Conservation (phyloP, 1,284 basidiomycete genomes). For the Pterulicium gracile region DNA sequence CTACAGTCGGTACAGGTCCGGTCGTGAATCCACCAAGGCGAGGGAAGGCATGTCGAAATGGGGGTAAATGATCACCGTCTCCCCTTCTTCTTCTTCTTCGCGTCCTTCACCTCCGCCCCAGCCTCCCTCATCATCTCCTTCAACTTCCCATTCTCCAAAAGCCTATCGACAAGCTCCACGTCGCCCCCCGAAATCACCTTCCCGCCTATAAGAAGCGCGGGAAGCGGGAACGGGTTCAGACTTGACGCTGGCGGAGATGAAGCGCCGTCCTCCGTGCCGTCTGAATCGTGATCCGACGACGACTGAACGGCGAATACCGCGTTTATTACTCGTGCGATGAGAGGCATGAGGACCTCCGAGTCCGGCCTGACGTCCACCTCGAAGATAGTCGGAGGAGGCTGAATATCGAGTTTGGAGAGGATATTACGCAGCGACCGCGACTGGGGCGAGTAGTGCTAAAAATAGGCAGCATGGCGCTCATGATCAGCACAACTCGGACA, state of each 20-base stretch:
- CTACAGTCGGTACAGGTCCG: no score
- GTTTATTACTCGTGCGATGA: constrained; percentile 20
- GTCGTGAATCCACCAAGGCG: no score
- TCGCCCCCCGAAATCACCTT: constrained; percentile 33
- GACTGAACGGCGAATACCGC: neutral
- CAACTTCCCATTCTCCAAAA: constrained; percentile 43
- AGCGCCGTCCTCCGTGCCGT: no score
- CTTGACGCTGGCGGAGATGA: neutral
- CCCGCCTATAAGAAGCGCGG: constrained; percentile 65
- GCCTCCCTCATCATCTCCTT: constrained; percentile 38
- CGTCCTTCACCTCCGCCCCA: constrained; percentile 47
- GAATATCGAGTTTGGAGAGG: constrained; percentile 47
- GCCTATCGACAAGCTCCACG: constrained; percentile 42
- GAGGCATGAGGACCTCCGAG: constrained; percentile 39
- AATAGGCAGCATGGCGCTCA: neutral
- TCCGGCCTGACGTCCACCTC: constrained; percentile 57
- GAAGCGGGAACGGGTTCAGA: constrained; percentile 47
- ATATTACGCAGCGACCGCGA: constrained; percentile 62
- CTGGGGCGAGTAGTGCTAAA: constrained; percentile 47
- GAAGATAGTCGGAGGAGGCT: constrained; percentile 59
- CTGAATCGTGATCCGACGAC: no score
- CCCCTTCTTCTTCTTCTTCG: constrained; percentile 43
- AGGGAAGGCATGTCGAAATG: no score
- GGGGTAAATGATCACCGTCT: no score
- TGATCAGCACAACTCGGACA: no score